Conservation (phyloP, 1,139 yeast genomes). For the Starmera stellimalicola region DNA sequence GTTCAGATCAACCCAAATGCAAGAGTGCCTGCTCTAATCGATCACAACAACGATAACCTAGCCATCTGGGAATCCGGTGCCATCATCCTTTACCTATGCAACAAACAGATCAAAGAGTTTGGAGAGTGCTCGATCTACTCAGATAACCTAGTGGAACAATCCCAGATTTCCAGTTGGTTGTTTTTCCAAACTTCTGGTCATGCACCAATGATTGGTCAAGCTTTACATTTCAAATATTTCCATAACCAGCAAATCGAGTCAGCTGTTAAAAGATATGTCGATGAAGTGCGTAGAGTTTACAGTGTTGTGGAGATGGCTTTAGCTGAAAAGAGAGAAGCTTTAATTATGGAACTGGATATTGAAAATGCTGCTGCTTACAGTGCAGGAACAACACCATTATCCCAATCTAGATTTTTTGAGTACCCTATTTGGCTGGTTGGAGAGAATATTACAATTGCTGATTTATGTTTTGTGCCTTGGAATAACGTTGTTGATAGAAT, state of each 20-base stretch:
- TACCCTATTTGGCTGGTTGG: conserved; percentile 96
- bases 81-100: conserved; percentile 66
- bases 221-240: conserved; percentile 85
- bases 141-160: conserved; percentile 68
- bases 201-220: conserved; percentile 98
- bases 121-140: conserved; percentile 79
- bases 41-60: conserved; percentile 70
- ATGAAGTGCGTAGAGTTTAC: conserved; percentile 87
- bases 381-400: conserved; percentile 80
- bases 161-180: conserved; percentile 84
- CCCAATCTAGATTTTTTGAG: conserved; percentile 80
- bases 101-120: conserved; percentile 56
- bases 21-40: conserved; percentile 88
- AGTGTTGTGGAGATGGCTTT: conserved; percentile 94
- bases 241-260: conserved; percentile 81
- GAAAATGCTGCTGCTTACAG: conserved; percentile 86
- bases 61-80: conserved; percentile 96
- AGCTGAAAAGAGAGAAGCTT: conserved; percentile 85
- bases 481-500: conserved; percentile 90
- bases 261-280: conserved; percentile 86
- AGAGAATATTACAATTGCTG: conserved; percentile 84
- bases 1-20: conserved; percentile 91
- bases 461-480: conserved; percentile 92
- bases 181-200: conserved; percentile 95
- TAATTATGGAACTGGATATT: conserved; percentile 82